Base-by-base conservation (phyloP, 306 rosid genomes). In the Cicer pinnatifidum region DNA sequence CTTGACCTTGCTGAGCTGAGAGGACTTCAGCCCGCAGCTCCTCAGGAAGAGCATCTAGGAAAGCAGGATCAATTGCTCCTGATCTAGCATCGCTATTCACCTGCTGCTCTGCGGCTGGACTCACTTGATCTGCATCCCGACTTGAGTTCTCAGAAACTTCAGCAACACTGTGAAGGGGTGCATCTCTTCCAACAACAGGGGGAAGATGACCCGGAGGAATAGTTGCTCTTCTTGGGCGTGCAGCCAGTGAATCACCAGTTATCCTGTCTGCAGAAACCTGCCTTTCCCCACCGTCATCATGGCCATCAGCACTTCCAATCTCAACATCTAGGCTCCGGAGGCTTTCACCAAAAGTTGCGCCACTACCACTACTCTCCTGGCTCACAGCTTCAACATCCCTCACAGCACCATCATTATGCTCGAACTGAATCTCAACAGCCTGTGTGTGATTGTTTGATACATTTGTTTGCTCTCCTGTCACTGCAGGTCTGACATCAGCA, bases 301-400 rank as follows among this genome's bases (percentile, higher is more conserved):
- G 99, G 68, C 99, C 99, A 81, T 94, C 99, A 66, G 89, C 97
- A 82, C 99, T 95, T 72, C 99, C 99, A 81, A 95, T 92, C 86
- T 95, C 97, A 70, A 95, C 97, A 80, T 95, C 99, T 54, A 95
- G 88, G 82, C 99, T 95, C 15, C 99, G 89, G 67, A 95, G 97
- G 73, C 99, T 95, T 86, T 91, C 99, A 50, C 99, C 99, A 80
- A 95, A 78, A 73, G 99, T 95, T 69, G 99, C 99, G 54, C 97
- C 99, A 86, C 99, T 92, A 46, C 97, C 99, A 78, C 97, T 82
- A 83, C 99, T 95, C 87, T 85, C 99, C 83, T 92, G 99, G 86
- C 97, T 95, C 69, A 89, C 91, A 77, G 97, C 99, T 87, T 95
- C 99, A 68, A 92, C 96, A 84, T 95, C 99, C 71, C 93, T 86